These are phyloP conservation scores for Oxyria digyna DNA, from an alignment of 148 eudicot genomes.

Conservation along the genomic window DNA sequence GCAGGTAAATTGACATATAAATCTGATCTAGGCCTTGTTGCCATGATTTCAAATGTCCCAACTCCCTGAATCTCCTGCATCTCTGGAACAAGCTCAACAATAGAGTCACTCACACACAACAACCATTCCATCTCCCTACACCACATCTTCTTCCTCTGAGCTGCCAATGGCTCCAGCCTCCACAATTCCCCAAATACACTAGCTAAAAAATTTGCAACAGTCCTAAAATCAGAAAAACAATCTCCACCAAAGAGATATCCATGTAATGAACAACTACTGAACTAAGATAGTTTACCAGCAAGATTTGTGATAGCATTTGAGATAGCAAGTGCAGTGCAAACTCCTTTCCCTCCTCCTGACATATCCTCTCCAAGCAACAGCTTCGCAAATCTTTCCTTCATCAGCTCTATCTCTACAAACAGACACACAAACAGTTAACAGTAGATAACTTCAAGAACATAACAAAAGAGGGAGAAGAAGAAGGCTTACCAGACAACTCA, in stretches of 20 bases:
- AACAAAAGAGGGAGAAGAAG: neutral
- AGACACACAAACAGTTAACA: neutral
- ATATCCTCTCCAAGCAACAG: constrained; percentile 93
- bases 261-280: too few relatives aligned
- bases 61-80: constrained; percentile 19
- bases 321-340: constrained; percentile 87
- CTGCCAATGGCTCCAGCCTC: constrained; percentile 22
- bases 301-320: constrained; percentile 96
- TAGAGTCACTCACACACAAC: constrained; percentile 16
- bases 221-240: neutral
- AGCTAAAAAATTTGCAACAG: constrained; percentile 6
- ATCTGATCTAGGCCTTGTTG: constrained; percentile 17
- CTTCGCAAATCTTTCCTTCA: constrained; percentile 97
- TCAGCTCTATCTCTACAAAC: constrained; percentile 62
- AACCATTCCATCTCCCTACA: constrained; percentile 21
- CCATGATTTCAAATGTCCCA: constrained; percentile 20
- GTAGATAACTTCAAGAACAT: neutral
- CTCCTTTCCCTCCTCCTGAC: constrained; percentile 99
- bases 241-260: too few relatives aligned
- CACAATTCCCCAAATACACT: constrained; percentile 20
- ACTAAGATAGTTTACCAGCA: constrained; percentile 45
- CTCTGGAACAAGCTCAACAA: constrained; percentile 18
- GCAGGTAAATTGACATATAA: constrained; percentile 20
- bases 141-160: constrained; percentile 19
- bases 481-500: constrained; percentile 8